Evolutionary conservation across 148 eudicot species (phyloP).

Genomic region (Amaranthus hypochondriacus): DNA sequence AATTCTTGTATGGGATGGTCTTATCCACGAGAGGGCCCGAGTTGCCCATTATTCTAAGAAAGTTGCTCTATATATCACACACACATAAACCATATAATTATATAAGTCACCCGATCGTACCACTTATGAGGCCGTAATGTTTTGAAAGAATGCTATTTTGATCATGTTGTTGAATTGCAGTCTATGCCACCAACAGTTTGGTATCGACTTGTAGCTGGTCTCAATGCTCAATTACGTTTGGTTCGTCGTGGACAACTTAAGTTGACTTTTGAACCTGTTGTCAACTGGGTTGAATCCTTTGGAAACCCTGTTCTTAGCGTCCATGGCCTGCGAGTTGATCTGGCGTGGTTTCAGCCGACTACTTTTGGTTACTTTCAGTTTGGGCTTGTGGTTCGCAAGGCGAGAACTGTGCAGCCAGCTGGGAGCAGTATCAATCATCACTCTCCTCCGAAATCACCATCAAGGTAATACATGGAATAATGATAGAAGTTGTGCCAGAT

Average conservation of each 20-base stretch:
- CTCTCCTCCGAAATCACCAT: conserved; percentile 34
- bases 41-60: too few relatives aligned
- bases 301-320: conserved; percentile 57
- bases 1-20: too few relatives aligned
- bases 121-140: neutral
- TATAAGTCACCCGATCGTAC: neutral
- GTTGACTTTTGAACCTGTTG: conserved; percentile 49
- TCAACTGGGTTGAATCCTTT: conserved; percentile 76
- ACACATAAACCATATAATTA: too few relatives aligned
- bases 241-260: conserved; percentile 66
- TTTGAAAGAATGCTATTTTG: neutral
- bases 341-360: conserved; percentile 74
- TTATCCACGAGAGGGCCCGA: too few relatives aligned
- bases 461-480: conserved; percentile 35
- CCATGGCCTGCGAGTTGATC: conserved; percentile 67
- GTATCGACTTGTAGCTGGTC: conserved; percentile 87
- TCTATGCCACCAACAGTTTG: conserved; percentile 86
- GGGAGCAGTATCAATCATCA: conserved; percentile 28
- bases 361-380: conserved; percentile 73
- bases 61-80: too few relatives aligned
- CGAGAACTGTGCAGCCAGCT: conserved; percentile 31
- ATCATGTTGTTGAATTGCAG: conserved; percentile 36
- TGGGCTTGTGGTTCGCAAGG: conserved; percentile 61
- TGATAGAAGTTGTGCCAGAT: neutral
- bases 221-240: conserved; percentile 88